Conservation (phyloP, 2,329 filamentous ascomycete genomes). For the Alternaria gansuensis region DNA sequence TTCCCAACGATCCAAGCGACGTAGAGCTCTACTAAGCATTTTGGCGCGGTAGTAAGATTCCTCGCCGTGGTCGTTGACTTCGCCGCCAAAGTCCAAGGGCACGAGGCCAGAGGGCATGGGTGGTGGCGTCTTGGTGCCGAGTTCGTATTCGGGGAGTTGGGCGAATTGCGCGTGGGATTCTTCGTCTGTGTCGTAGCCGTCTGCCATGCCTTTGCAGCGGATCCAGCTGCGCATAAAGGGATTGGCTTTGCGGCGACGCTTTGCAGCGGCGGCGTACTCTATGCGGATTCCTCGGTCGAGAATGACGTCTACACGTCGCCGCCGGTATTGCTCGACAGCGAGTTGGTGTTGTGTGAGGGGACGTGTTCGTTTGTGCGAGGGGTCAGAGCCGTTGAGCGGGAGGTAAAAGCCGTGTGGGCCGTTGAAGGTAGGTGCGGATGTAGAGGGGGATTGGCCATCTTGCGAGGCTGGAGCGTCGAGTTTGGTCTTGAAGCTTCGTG, state of each 20-base stretch:
- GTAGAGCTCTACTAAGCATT: slow-evolving; percentile 68
- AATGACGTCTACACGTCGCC: slow-evolving; percentile 81
- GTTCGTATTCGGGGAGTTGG: slow-evolving; percentile 52
- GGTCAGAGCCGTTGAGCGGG: slow-evolving; percentile 60
- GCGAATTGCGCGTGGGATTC: slow-evolving; percentile 36
- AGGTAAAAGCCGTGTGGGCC: slow-evolving; percentile 62
- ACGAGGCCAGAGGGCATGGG: slow-evolving; percentile 64
- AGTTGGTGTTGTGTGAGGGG: slow-evolving; percentile 84
- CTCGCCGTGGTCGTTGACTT: slow-evolving; percentile 79
- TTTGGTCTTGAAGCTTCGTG: slow-evolving; percentile 49
- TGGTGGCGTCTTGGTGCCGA: slow-evolving; percentile 43
- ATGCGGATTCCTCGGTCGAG: slow-evolving; percentile 76
- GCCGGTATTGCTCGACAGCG: slow-evolving; percentile 80
- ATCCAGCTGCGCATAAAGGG: slow-evolving; percentile 72
- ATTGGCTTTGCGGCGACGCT: slow-evolving; percentile 70
- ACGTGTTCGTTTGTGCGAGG: slow-evolving; percentile 65
- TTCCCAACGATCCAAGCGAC: slow-evolving; percentile 76
- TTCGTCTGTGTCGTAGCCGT: slow-evolving; percentile 60
- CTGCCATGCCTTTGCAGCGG: slow-evolving; percentile 63
- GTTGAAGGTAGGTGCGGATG: slow-evolving; percentile 55
- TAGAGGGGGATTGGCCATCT: slow-evolving; percentile 47
- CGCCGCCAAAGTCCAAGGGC: slow-evolving; percentile 62
- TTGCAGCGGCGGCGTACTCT: slow-evolving; percentile 70
- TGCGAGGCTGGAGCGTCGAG: slow-evolving; percentile 44
- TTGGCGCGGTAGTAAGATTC: slow-evolving; percentile 73